Conservation (phyloP, 495 filamentous ascomycete genomes). For the Daldinia caldariorum region DNA sequence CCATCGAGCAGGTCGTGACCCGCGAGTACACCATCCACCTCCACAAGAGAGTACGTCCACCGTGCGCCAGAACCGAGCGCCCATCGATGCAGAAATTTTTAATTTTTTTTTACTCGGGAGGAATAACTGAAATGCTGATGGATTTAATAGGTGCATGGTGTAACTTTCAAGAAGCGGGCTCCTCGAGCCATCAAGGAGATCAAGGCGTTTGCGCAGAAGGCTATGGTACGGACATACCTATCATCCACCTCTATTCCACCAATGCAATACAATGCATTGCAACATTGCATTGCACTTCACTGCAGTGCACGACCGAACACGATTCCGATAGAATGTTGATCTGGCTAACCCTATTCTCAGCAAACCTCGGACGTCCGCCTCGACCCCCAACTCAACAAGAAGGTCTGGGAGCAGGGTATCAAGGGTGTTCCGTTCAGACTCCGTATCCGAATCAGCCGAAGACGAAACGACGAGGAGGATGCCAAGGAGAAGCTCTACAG, state of each 20-base stretch:
- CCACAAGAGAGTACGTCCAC: conserved; percentile 94
- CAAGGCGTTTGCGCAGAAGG: conserved; percentile 85
- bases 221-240: conserved; percentile 79
- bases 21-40: conserved; percentile 99
- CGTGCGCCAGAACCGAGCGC: conserved; percentile 48
- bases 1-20: conserved; percentile 96
- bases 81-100: conserved; percentile 24
- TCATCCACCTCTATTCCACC: background rate
- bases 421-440: conserved; percentile 98
- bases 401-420: conserved; percentile 99
- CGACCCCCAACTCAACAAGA: conserved; percentile 99
- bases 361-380: conserved; percentile 97
- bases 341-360: conserved; percentile 59
- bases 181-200: conserved; percentile 99
- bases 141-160: conserved; percentile 82
- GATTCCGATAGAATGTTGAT: background rate
- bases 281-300: too few species aligned
- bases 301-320: too few species aligned
- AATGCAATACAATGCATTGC: background rate
- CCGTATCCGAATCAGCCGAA: conserved; percentile 96
- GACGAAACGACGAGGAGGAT: conserved; percentile 99
- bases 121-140: conserved; percentile 38
- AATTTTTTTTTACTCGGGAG: background rate
- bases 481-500: conserved; percentile 98
- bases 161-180: conserved; percentile 99